These are phyloP conservation scores for Sporobolomyces phaffii DNA, from an alignment of 768 basidiomycete species.

Conservation along the genomic window DNA sequence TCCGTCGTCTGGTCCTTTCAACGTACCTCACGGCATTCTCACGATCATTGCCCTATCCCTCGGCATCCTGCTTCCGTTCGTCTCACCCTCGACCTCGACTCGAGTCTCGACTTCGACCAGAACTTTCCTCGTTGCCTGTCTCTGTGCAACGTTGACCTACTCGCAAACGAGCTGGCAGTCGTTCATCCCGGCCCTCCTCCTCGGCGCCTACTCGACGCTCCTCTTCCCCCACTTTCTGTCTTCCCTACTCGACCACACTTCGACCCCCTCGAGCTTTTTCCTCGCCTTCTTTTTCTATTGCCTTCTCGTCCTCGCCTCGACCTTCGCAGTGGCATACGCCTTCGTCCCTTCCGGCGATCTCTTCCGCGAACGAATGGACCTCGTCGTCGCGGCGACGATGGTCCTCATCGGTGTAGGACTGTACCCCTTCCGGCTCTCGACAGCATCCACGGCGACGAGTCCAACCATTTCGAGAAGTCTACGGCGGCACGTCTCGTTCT, in stretches of 20 bases:
- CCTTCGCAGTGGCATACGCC: constrained; percentile 32
- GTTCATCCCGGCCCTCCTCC: constrained; percentile 15
- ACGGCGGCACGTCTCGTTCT: neutral
- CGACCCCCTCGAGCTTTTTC: neutral
- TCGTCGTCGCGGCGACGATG: constrained; percentile 17
- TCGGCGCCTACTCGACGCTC: constrained; percentile 16
- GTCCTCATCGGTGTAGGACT: constrained; percentile 17
- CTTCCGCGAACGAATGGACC: constrained; percentile 32
- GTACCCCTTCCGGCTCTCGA: neutral
- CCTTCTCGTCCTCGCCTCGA: constrained; percentile 20
- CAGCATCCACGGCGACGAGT: neutral
- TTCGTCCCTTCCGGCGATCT: constrained; percentile 29
- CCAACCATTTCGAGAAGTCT: neutral
- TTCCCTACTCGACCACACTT: neutral
- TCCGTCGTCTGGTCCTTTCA: constrained; percentile 22
- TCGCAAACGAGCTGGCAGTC: constrained; percentile 3
- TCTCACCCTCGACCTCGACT: neutral
- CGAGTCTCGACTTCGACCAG: neutral
- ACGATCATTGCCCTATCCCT: constrained; percentile 5
- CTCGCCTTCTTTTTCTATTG: constrained; percentile 19
- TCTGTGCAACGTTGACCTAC: neutral
- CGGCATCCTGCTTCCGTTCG: neutral
- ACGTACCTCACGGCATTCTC: constrained; percentile 20
- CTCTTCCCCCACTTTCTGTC: constrained; percentile 19
- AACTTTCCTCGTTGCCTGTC: neutral